Evolutionary conservation across 2,329 filamentous ascomycete species (phyloP).

Genomic region (Harringtonia aguacate): DNA sequence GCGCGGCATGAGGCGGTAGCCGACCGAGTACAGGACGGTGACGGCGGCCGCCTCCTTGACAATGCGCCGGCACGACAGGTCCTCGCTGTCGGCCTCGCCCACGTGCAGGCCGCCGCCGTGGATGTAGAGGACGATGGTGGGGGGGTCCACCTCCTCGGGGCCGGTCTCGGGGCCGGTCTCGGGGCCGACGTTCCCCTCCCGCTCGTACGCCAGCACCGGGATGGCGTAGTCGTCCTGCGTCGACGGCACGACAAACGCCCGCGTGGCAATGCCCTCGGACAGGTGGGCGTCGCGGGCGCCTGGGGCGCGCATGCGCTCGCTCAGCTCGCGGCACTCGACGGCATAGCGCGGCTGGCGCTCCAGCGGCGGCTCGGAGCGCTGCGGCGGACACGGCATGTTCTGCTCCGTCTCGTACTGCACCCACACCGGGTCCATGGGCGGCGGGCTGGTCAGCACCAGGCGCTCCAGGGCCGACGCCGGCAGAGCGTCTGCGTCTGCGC

Average conservation of each 20-base stretch:
- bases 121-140: slow-evolving; percentile 30
- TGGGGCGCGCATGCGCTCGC: slow-evolving; percentile 22
- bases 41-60: slow-evolving; percentile 15
- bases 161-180: background rate
- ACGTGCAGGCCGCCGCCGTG: slow-evolving; percentile 37
- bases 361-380: slow-evolving; percentile 15
- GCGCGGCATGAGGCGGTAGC: slow-evolving; percentile 33
- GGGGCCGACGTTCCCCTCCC: slow-evolving; percentile 4
- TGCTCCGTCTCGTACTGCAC: slow-evolving; percentile 23
- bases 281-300: slow-evolving; percentile 26
- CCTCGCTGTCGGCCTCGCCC: slow-evolving; percentile 38
- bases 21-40: slow-evolving; percentile 29
- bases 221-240: slow-evolving; percentile 21
- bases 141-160: background rate
- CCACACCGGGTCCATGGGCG: slow-evolving; percentile 29
- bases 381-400: slow-evolving; percentile 14
- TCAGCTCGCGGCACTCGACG: slow-evolving; percentile 25
- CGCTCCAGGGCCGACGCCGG: slow-evolving; percentile 6
- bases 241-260: slow-evolving; percentile 20
- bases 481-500: too few relatives aligned
- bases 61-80: slow-evolving; percentile 33
- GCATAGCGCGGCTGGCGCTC: slow-evolving; percentile 29
- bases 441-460: slow-evolving; percentile 21
- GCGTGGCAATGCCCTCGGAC: slow-evolving; percentile 19
- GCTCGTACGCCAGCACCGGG: slow-evolving; percentile 23